Conservation (phyloP, 108 stramenopile species). For the Pseudonitzschia multistriata region DNA sequence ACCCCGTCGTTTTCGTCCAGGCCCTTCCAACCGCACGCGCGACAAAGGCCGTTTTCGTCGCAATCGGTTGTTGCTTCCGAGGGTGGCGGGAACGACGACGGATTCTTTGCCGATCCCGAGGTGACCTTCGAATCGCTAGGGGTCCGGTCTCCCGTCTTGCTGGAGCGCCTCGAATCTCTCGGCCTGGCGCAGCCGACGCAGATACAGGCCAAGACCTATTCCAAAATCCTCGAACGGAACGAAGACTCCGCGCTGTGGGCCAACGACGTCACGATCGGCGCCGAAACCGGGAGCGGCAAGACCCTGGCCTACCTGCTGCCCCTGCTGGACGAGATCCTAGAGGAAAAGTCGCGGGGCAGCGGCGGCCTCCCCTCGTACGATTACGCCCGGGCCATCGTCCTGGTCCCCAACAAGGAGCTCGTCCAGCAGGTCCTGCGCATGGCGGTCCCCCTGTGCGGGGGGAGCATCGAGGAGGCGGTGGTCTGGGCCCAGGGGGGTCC, state of each 20-base stretch:
- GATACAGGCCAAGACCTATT: slow-evolving; percentile 71
- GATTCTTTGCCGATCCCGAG: slow-evolving; percentile 39
- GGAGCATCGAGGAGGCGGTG: slow-evolving; percentile 12
- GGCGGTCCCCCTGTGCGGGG: slow-evolving; percentile 72
- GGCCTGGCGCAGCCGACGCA: slow-evolving; percentile 59
- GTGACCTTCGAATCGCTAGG: slow-evolving; percentile 65
- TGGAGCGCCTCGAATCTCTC: slow-evolving; percentile 51
- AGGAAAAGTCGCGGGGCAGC: slow-evolving; percentile 33
- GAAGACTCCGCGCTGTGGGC: not conserved
- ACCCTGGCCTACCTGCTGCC: slow-evolving; percentile 96
- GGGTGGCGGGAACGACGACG: slow-evolving; percentile 29
- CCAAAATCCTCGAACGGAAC: slow-evolving; percentile 28
- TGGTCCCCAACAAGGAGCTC: slow-evolving; percentile 90
- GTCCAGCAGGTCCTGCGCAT: slow-evolving; percentile 85
- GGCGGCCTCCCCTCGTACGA: slow-evolving; percentile 52
- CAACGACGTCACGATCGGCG: slow-evolving; percentile 80
- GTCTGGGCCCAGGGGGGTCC: slow-evolving; percentile 35
- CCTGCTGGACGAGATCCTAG: slow-evolving; percentile 71
- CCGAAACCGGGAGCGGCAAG: slow-evolving; percentile 95
- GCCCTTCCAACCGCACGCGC: not conserved
- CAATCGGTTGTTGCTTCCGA: not conserved
- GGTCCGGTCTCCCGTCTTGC: slow-evolving; percentile 57
- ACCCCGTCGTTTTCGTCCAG: not conserved
- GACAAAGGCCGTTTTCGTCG: slow-evolving; percentile 2
- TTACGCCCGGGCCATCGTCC: slow-evolving; percentile 74